phyloP scores from a whole-genome alignment of 495 filamentous ascomycete genomes.

The Aspergillus funiculosus region DNA sequence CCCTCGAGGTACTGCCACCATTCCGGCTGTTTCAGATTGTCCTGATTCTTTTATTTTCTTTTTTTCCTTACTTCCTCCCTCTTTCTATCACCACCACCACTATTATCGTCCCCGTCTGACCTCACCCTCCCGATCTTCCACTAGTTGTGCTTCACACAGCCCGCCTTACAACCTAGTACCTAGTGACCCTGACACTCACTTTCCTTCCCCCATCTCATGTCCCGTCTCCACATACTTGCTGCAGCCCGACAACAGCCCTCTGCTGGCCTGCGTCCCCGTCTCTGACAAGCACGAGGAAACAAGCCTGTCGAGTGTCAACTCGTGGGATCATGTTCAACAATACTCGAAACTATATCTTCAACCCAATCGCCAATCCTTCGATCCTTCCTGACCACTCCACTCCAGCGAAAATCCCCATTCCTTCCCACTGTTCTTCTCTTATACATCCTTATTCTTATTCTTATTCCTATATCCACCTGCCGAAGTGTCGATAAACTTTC shows the following conservation, averaged over 20 bases:
- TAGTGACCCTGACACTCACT: slow-evolving; percentile 2
- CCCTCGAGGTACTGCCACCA: slow-evolving; percentile 5
- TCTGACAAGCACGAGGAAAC: slow-evolving; percentile 19
- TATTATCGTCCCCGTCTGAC: slow-evolving; percentile 11
- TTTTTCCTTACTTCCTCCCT: not conserved
- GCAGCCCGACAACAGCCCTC: slow-evolving; percentile 1
- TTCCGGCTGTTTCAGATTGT: slow-evolving; percentile 7
- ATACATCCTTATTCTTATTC: slow-evolving; percentile 2
- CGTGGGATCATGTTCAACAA: slow-evolving; percentile 16
- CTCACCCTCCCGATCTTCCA: slow-evolving; percentile 8
- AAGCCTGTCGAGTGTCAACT: not conserved
- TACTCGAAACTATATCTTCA: slow-evolving; percentile 21
- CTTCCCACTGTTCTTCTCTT: slow-evolving; percentile 1
- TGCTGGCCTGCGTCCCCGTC: not conserved
- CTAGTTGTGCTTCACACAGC: slow-evolving; percentile 22
- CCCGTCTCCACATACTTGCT: slow-evolving; percentile 20
- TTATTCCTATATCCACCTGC: not conserved
- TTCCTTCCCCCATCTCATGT: slow-evolving; percentile 14
- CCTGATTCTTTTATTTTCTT: slow-evolving; percentile 10
- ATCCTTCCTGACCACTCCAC: slow-evolving; percentile 18
- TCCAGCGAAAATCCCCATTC: slow-evolving; percentile 7
- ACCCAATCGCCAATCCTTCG: slow-evolving; percentile 19
- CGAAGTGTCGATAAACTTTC: not conserved
- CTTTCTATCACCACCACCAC: not conserved
- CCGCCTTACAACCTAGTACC: slow-evolving; percentile 15